Base-by-base conservation (phyloP, 805 yeast genomes). In the Nakazawaea ishiwadae region DNA sequence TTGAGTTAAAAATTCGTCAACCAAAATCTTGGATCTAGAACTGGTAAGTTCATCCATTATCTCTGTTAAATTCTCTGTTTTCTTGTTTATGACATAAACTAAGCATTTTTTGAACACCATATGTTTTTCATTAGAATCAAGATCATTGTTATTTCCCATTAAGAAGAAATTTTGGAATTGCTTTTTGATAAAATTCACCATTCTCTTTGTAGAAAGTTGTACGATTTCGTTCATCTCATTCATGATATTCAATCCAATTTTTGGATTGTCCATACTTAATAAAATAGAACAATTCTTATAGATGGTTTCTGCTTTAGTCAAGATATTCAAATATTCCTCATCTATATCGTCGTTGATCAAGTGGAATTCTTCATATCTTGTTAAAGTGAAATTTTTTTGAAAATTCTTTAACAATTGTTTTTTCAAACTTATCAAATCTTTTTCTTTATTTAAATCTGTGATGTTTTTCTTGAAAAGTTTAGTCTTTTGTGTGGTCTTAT, bases 221-320 rank as follows among this genome's bases (percentile, higher is more conserved):
- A 84, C 65, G 24, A 77, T 58, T 9, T 60, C 62, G 18, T 74
- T 71, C 62, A 78, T 72, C 50, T 77, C 72, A 9, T 68, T 62
- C 75, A 87, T 76, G 31, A 89, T 75, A 26, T 77, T 74, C 19
- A 73, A 55, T 1, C 95, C 95, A 12, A 84, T 63, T 35, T 68
- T 67, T 14, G 81, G 81, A 51, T 83, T 80, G 26, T 83, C 81
- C 52, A 81, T 71, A 4, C 88, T 77, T 18, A 93, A 68, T 23
- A 93, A 63, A 15, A 81, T 72, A 35, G 84, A 79, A 38, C 95
- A 81, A 44, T 81, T 77, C 26, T 73, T 69, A 54, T 81, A 79
- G 21, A 90, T 82, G 28, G 56, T 52, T 49, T 83, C 79, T 6
- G 86, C 82, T 51, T 79, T 81, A 11, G 65, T 60, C 26, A 90